Percentiles rank a stretch among this genome's conserved stretches.
phyloP scores from a whole-genome alignment of 2,329 filamentous ascomycete species.

The Raffaelea albimanens region DNA sequence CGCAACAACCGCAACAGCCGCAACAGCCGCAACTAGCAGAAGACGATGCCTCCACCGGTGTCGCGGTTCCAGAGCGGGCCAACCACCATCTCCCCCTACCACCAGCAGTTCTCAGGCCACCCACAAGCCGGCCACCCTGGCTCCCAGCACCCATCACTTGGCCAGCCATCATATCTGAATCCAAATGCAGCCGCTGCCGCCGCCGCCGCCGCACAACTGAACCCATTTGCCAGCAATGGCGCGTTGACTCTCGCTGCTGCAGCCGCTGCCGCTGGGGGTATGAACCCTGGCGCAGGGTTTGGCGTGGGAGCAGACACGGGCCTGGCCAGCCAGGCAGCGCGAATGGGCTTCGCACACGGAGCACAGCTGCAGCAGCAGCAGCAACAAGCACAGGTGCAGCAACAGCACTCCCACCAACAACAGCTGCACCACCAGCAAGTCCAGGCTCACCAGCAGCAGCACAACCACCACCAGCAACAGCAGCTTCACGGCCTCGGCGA shows the following conservation, averaged over 20 bases:
- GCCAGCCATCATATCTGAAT: slow-evolving; percentile 63
- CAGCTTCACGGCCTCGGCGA: slow-evolving; percentile 28
- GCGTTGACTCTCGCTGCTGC: slow-evolving; percentile 37
- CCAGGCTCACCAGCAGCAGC: slow-evolving; percentile 37
- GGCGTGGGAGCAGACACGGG: slow-evolving; percentile 58
- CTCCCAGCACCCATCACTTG: slow-evolving; percentile 42
- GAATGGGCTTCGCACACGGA: slow-evolving; percentile 77
- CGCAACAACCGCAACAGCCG: too few relatives aligned
- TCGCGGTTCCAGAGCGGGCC: slow-evolving; percentile 38
- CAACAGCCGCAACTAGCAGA: too few relatives aligned
- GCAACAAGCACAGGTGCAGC: slow-evolving; percentile 42
- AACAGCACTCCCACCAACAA: slow-evolving; percentile 20
- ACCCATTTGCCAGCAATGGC: slow-evolving; percentile 54
- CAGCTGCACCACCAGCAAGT: slow-evolving; percentile 35
- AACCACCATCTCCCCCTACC: slow-evolving; percentile 34
- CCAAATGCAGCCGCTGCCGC: slow-evolving; percentile 36
- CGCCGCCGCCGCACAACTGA: slow-evolving; percentile 34
- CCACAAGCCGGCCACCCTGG: slow-evolving; percentile 34
- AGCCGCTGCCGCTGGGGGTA: slow-evolving; percentile 31
- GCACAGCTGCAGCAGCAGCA: slow-evolving; percentile 48
- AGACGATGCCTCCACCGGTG: slow-evolving; percentile 29
- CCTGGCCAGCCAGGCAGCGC: slow-evolving; percentile 75
- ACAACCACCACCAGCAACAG: slow-evolving; percentile 15
- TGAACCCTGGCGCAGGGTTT: slow-evolving; percentile 38
- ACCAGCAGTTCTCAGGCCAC: slow-evolving; percentile 45